phyloP scores from a whole-genome alignment of 2,329 filamentous ascomycete genomes.

The Sclerotinia subarctica region DNA sequence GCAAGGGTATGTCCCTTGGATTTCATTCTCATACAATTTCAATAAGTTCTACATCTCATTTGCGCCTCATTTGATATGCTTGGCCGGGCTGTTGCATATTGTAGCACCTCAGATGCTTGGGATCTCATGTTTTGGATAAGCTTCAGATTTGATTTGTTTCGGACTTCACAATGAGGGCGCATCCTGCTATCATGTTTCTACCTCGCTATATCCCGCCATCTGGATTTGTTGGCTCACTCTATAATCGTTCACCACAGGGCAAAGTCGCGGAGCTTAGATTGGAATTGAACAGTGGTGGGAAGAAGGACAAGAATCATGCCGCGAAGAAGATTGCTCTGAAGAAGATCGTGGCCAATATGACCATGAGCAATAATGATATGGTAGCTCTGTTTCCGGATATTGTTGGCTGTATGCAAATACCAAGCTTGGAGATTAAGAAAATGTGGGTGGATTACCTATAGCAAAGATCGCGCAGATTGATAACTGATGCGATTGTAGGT shows the following conservation, averaged over 20 bases:
- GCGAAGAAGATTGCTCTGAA: conserved; percentile 97
- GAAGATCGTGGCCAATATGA: conserved; percentile 99
- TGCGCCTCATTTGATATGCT: conserved; percentile 23
- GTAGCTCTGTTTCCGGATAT: conserved; percentile 94
- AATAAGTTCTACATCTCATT: conserved; percentile 5
- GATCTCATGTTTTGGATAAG: background rate
- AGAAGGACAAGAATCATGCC: conserved; percentile 96
- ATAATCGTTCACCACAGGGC: conserved; percentile 64
- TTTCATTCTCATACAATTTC: background rate
- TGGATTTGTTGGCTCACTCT: conserved; percentile 35
- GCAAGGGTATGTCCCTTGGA: conserved; percentile 70
- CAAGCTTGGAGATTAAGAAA: conserved; percentile 97
- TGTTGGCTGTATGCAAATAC: conserved; percentile 91
- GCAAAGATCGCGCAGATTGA: background rate
- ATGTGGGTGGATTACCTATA: conserved; percentile 60
- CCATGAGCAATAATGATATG: conserved; percentile 99
- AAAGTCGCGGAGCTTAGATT: conserved; percentile 96
- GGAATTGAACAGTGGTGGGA: conserved; percentile 88
- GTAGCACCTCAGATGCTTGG: conserved; percentile 15
- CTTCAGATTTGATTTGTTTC: conserved; percentile 6
- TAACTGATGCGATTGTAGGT: conserved; percentile 56
- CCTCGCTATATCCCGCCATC: conserved; percentile 35
- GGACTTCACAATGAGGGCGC: conserved; percentile 9
- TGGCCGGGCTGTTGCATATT: conserved; percentile 16
- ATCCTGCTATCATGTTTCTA: conserved; percentile 34